phyloP scores from a whole-genome alignment of 1,284 basidiomycete species.

The Boletellus sp. region DNA sequence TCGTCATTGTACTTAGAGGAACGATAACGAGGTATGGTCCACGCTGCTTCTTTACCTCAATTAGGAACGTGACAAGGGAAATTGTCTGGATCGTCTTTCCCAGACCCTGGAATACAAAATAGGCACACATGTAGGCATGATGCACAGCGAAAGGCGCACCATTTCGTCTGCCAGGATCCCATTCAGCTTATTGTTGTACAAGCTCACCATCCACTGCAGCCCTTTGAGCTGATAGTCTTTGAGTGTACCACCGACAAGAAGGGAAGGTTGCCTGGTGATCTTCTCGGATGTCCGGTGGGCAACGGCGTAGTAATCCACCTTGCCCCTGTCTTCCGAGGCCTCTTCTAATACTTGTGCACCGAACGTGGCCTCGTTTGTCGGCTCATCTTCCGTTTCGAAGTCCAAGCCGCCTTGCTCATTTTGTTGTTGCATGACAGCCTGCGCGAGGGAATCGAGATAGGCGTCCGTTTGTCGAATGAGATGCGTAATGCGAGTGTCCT shows the following conservation, averaged over 20 bases:
- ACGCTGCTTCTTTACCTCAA: constrained; percentile 87
- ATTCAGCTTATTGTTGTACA: constrained; percentile 98
- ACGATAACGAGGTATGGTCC: constrained; percentile 98
- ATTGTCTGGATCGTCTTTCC: constrained; percentile 97
- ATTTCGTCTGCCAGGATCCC: constrained; percentile 98
- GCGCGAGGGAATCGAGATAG: constrained; percentile 93
- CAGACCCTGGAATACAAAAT: constrained; percentile 66
- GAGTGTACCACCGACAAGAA: constrained; percentile 82
- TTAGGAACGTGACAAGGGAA: constrained; percentile 93
- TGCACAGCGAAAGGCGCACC: constrained; percentile 47
- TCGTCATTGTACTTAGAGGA: constrained; percentile 96
- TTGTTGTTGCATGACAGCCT: constrained; percentile 94
- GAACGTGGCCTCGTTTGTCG: constrained; percentile 85
- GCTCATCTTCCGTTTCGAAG: constrained; percentile 63
- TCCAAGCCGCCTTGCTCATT: constrained; percentile 62
- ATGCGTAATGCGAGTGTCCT: constrained; percentile 98
- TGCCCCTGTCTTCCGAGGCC: constrained; percentile 62
- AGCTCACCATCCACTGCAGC: constrained; percentile 96
- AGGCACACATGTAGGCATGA: constrained; percentile 9
- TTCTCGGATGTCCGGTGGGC: constrained; percentile 93
- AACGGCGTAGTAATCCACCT: constrained; percentile 96
- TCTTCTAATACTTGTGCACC: constrained; percentile 73
- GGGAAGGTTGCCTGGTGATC: constrained; percentile 76
- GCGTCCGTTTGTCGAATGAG: constrained; percentile 91
- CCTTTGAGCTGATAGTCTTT: constrained; percentile 94